Base-by-base conservation (phyloP, 176 grass and related monocot genomes). In the Zizania latifolia region DNA sequence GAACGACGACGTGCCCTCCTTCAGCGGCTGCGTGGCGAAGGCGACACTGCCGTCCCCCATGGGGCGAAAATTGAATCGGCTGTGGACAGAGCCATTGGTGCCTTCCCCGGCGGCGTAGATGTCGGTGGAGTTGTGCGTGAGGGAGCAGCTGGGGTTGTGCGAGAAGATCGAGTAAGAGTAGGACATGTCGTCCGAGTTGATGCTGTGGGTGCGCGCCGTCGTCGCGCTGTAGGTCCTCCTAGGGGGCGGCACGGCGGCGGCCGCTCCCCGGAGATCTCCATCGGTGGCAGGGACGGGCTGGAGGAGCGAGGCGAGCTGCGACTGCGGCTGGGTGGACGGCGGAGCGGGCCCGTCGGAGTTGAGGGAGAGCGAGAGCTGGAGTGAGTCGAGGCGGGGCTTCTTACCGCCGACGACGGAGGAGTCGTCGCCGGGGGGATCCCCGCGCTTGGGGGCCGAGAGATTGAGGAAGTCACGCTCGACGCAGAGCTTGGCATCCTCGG, bases 81-180 rank as follows among this genome's bases (percentile, higher is more conserved):
- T 99, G 78, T 99, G 96, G 15, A 99, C 96, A 2, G 96, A 99
- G 43, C 96, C 96, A 72, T 99, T 99, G 17, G 92, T 99, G 15
- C 96, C 96, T 82, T 99, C 96, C 13, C 96, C 96, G 1, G 91
- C 92, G 33, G 93, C 92, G 59, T 90, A 99, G 68, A 92, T 94
- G 56, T 98, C 96, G 57, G 92, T 99, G 41, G 92, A 94, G 78
- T 95, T 99, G 58, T 88, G 86, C 13, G 96, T 99, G 24, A 99
- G 76, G 38, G 96, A 99, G 82, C 96, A 99, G 73, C 96, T 99
- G 1, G 96, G 96, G 82, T 95, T 99, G 89, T 99, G 96, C 4
- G 96, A 99, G 78, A 99, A 95, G 27, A 90, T 77, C 9, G 96
- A 99, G 92, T 89, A 94, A 45, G 95, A 94, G 69, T 92, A 95